Conservation (phyloP, 495 filamentous ascomycete genomes). For the Oidiodendron maius region DNA sequence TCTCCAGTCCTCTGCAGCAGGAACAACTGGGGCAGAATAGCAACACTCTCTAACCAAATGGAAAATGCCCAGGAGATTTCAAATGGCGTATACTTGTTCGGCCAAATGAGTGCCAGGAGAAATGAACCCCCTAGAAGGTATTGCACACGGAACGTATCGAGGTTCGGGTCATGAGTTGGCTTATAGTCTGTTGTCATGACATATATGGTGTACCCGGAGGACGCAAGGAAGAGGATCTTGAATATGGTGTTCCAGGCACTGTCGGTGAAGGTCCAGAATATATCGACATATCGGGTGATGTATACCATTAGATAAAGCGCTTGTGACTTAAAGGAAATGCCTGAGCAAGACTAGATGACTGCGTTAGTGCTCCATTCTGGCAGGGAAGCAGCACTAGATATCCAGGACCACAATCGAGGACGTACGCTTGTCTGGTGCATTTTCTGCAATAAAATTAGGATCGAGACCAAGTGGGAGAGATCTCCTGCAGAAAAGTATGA, state of each 20-base stretch:
- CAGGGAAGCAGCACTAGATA: constrained; percentile 82
- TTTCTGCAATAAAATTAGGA: constrained; percentile 91
- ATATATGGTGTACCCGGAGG: constrained; percentile 90
- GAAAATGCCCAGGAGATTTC: constrained; percentile 95
- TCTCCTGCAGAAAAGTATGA: constrained; percentile 54
- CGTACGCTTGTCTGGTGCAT: constrained; percentile 85
- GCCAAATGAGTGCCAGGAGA: constrained; percentile 75
- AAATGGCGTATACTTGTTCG: constrained; percentile 63
- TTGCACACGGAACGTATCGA: constrained; percentile 93
- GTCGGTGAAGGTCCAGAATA: constrained; percentile 78
- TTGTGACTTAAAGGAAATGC: constrained; percentile 98
- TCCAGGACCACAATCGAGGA: not conserved
- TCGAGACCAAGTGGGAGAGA: constrained; percentile 90
- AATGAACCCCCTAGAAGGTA: constrained; percentile 80
- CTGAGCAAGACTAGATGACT: constrained; percentile 85
- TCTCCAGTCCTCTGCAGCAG: constrained; percentile 97
- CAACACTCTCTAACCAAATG: constrained; percentile 95
- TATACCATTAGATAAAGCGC: constrained; percentile 90
- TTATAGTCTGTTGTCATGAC: constrained; percentile 95
- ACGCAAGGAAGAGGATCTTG: constrained; percentile 89
- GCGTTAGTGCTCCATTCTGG: too few species aligned
- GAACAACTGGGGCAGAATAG: constrained; percentile 94
- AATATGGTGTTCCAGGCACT: constrained; percentile 84
- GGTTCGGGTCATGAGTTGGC: constrained; percentile 89
- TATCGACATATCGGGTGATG: constrained; percentile 78